Evolutionary conservation across 1,139 yeast species (phyloP).

Genomic region (Torulaspora globosa): DNA sequence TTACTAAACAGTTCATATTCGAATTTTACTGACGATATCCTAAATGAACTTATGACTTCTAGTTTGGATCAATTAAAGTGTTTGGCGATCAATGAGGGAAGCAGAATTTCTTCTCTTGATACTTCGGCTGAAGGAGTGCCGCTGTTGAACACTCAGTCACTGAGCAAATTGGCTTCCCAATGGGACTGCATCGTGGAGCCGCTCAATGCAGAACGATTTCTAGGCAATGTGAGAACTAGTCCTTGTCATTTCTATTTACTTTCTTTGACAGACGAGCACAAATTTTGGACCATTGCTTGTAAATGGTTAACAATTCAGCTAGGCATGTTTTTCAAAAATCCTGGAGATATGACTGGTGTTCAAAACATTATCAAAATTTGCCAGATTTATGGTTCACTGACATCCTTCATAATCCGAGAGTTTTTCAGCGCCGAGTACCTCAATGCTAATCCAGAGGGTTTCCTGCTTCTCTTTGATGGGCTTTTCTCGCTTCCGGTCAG

Average conservation of each 20-base stretch:
- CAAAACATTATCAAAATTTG: slow-evolving; percentile 14
- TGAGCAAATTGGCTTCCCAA: slow-evolving; percentile 20
- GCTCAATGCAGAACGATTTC: slow-evolving; percentile 21
- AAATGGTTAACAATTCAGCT: slow-evolving; percentile 16
- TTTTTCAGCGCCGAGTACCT: slow-evolving; percentile 18
- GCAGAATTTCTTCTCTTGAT: not conserved
- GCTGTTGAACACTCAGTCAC: slow-evolving; percentile 17
- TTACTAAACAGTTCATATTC: slow-evolving; percentile 14
- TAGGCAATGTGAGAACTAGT: slow-evolving; percentile 3
- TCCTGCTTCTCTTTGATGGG: slow-evolving; percentile 11
- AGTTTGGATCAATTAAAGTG: slow-evolving; percentile 6
- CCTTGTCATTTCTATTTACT: slow-evolving; percentile 13
- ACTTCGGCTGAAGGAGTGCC: not conserved
- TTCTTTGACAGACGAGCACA: slow-evolving; percentile 1
- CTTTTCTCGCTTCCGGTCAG: slow-evolving; percentile 12
- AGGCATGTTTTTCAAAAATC: slow-evolving; percentile 12
- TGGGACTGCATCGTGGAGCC: slow-evolving; percentile 23
- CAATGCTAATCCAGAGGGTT: slow-evolving; percentile 14
- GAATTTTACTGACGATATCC: slow-evolving; percentile 14
- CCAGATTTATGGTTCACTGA: slow-evolving; percentile 13
- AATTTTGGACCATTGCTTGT: slow-evolving; percentile 15
- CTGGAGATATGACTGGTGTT: slow-evolving; percentile 2
- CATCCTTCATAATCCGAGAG: slow-evolving; percentile 10
- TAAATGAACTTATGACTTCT: slow-evolving; percentile 18
- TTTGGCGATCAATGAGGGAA: not conserved